Evolutionary conservation across 768 basidiomycete genomes (phyloP), one percentile per base, ranked within the genome.

Genomic region (Agaricus subrufescens): DNA sequence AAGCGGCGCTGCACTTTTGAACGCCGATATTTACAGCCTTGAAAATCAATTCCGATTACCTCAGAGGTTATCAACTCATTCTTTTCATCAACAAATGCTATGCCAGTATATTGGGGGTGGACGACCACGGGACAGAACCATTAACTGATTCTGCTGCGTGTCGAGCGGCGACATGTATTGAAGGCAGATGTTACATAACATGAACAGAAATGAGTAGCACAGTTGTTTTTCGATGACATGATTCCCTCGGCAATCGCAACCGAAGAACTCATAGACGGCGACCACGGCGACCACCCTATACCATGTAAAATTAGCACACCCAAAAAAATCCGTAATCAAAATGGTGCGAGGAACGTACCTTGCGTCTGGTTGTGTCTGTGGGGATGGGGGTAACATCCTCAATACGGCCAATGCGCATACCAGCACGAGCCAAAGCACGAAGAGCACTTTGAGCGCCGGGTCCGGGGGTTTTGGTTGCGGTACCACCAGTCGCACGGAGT

Each of bases 351-450:
- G 4, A 42, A 70, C 76, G 61, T 58, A 93, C 92, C 90, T 99
- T 99, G 75, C 95, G 85, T 68, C 97, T 83, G 64, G 97, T 99
- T 58, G 88, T 94, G 73, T 99, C 97, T 46, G 95, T 95, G 51
- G 97, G 97, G 58, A 96, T 85, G 61, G 96, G 96, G 40, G 96
- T 98, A 50, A 98, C 95, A 66, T 99, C 96, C 77, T 98, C 96
- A 65, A 99, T 98, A 62, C 97, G 83, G 56, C 97, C 97, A 63
- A 99, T 98, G 62, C 89, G 80, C 94, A 99, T 97, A 52, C 97
- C 96, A 56, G 96, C 87, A 77, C 96, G 94, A 66, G 97, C 97
- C 57, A 98, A 88, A 51, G 95, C 97, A 75, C 96, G 92, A 67
- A 98, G 89, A 43, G 97, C 96, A 65, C 90, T 91, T 80, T 99